Evolutionary conservation across 1,284 basidiomycete species (phyloP).

Genomic region (Agaricales sp.): DNA sequence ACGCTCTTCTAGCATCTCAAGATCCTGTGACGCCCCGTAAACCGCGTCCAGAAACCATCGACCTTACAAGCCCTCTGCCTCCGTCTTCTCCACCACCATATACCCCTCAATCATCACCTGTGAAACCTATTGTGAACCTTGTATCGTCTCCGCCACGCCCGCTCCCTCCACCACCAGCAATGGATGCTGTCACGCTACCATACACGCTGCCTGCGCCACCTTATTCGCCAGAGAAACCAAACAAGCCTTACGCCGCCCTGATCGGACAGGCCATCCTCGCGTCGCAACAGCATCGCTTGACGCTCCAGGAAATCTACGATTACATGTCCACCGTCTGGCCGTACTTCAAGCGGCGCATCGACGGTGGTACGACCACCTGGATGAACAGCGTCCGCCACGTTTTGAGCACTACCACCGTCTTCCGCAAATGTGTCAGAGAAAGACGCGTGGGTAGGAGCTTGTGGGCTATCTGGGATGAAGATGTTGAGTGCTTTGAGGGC

Average conservation of each 20-base stretch:
- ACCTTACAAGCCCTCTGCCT: slow-evolving; percentile 27
- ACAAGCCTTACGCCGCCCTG: slow-evolving; percentile 86
- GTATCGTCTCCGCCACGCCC: slow-evolving; percentile 70
- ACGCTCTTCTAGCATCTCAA: slow-evolving; percentile 12
- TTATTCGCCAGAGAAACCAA: slow-evolving; percentile 68
- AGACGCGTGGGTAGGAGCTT: slow-evolving; percentile 59
- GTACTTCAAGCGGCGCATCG: slow-evolving; percentile 65
- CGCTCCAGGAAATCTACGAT: slow-evolving; percentile 91
- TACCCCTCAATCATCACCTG: slow-evolving; percentile 49
- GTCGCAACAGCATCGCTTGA: slow-evolving; percentile 75
- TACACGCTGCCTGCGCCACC: slow-evolving; percentile 77
- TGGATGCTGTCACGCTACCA: slow-evolving; percentile 53
- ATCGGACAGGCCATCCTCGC: slow-evolving; percentile 92
- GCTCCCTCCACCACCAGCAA: slow-evolving; percentile 48
- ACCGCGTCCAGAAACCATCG: slow-evolving; percentile 19
- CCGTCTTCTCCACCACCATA: slow-evolving; percentile 42
- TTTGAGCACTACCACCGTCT: slow-evolving; percentile 73
- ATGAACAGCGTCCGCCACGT: slow-evolving; percentile 88
- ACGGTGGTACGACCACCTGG: slow-evolving; percentile 81
- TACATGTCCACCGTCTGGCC: slow-evolving; percentile 94
- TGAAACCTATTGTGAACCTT: slow-evolving; percentile 43
- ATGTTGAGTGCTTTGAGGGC: slow-evolving; percentile 58
- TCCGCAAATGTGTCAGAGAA: slow-evolving; percentile 60
- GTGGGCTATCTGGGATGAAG: slow-evolving; percentile 70
- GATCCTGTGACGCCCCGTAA: slow-evolving; percentile 31